Evolutionary conservation across 2,329 filamentous ascomycete genomes (phyloP), one percentile per base, ranked within the genome.

Genomic region (Fusarium sambucinum): DNA sequence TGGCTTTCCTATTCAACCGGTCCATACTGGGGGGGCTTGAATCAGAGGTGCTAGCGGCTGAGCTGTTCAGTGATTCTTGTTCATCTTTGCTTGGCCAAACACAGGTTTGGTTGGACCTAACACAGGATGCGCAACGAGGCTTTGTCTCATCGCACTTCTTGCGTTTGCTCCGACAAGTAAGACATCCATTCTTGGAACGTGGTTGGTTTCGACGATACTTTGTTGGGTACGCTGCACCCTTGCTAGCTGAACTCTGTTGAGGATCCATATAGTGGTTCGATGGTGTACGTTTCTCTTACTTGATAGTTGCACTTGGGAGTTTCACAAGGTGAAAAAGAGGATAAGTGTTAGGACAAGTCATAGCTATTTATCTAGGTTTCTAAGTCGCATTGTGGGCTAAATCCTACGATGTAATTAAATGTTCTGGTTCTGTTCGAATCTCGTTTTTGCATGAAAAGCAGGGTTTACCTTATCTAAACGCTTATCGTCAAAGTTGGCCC

Each of bases 401-500:
- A 38, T 38, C 35, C 35, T 38, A 38, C 35, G n/a, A 38, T 38
- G n/a, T 19, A 19, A 13, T 38, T 13, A 47, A 25, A 14, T 12
- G 13, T 17, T 33, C 19, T 8, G 35, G n/a, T 33, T 33, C 21
- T 11, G 7, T 2, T 12, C 16, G 8, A 21, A 37, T 7, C 16
- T 44, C n/a, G 12, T 30, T 14, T 21, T 32, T 21, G 35, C 12
- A 38, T 44, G 9, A 23, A 19, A 23, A 10, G 3, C 50, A 44
- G 5, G 50, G 50, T 44, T 35, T 23, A 44, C n/a, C 50, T 44
- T 53, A 53, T 53, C 50, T 53, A 44, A 53, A 44, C 37, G 50
- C 50, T 53, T 53, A 53, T 53, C 50, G 38, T 25, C 6, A 1
- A 13, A 19, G 7, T 13, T 13, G 6, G n/a, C 11, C 35, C 35